Conservation (phyloP, 495 filamentous ascomycete species). For the Trichoderma erinaceum region DNA sequence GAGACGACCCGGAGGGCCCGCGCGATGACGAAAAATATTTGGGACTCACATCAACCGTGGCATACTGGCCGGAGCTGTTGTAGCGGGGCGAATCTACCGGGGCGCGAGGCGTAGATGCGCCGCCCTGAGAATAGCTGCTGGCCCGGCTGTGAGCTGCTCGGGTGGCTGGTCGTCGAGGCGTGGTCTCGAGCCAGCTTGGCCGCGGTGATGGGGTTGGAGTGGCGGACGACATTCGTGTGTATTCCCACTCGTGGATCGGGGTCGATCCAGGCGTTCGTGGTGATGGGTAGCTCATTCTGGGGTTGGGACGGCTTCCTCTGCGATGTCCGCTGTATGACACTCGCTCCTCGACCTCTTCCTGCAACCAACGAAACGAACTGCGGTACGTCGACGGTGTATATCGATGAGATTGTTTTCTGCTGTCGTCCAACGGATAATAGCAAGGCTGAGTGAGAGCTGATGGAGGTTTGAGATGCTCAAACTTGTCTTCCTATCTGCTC, state of each 20-base stretch:
- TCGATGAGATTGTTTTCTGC: not conserved
- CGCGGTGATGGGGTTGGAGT: slow-evolving; percentile 47
- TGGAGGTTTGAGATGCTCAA: not conserved
- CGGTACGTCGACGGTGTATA: too few species aligned
- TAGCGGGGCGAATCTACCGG: slow-evolving; percentile 44
- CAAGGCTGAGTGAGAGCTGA: not conserved
- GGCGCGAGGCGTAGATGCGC: slow-evolving; percentile 26
- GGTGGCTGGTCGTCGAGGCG: slow-evolving; percentile 42
- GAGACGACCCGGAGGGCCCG: slow-evolving; percentile 45
- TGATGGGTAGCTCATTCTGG: slow-evolving; percentile 35
- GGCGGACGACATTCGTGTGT: slow-evolving; percentile 30
- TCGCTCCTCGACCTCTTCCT: slow-evolving; percentile 21
- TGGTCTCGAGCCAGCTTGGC: slow-evolving; percentile 19
- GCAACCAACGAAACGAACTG: too few species aligned
- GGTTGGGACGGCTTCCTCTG: slow-evolving; percentile 27
- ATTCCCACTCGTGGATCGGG: slow-evolving; percentile 29
- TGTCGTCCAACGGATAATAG: not conserved
- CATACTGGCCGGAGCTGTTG: slow-evolving; percentile 50
- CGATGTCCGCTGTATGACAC: slow-evolving; percentile 29
- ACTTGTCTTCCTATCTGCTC: slow-evolving; percentile 22
- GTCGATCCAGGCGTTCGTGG: slow-evolving; percentile 31
- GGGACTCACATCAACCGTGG: slow-evolving; percentile 52
- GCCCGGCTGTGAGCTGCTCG: slow-evolving; percentile 21
- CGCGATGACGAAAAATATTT: slow-evolving; percentile 30
- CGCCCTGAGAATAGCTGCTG: slow-evolving; percentile 15